Evolutionary conservation across 2,329 filamentous ascomycete species (phyloP), one percentile per base, ranked within the genome.

Genomic region (Sclerotinia nivalis): DNA sequence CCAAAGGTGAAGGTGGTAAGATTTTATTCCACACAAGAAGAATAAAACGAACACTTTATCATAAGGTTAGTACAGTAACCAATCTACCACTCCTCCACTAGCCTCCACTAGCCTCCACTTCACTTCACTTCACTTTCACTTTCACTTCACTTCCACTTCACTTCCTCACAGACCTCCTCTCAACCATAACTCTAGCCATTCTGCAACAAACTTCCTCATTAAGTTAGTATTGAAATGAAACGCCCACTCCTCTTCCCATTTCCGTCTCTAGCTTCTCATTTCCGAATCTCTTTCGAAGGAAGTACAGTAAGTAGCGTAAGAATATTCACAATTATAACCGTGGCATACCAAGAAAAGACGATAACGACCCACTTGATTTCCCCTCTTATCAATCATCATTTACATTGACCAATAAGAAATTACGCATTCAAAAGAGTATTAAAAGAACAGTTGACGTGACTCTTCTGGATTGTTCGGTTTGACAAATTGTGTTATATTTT

Each of bases 381-480:
- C 55, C 20, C 49, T 62, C 45, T 62, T 62, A 62, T 62, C 45
- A 50, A 62, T 50, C 60, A 62, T 37, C 13, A 34, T 18, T 25
- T 25, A 13, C 15, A 40, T 64, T 64, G 60, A 13, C 60, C 45
- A 64, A 64, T 64, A 9, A 64, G 4, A 3, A 20, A 20, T 37
- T 8, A 40, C 3, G 31, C 12, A 64, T 64, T 64, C 31, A n/a
- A 25, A 59, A 59, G 55, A 40, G 22, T 25, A 40, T 43, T 45
- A 20, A n/a, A 13, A 31, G 40, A 60, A 31, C 10, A 60, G 40
- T 45, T 60, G 58, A 45, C 37, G 45, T 37, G 60, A 64, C 18
- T 64, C 60, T 50, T 64, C 45, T 64, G 31, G 60, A 64, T 40
- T 64, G 45, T 64, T 64, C 60, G 45, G 28, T 20, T 52, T 64